phyloP scores from a whole-genome alignment of 1,139 yeast genomes.

The Kodamaea plutei region DNA sequence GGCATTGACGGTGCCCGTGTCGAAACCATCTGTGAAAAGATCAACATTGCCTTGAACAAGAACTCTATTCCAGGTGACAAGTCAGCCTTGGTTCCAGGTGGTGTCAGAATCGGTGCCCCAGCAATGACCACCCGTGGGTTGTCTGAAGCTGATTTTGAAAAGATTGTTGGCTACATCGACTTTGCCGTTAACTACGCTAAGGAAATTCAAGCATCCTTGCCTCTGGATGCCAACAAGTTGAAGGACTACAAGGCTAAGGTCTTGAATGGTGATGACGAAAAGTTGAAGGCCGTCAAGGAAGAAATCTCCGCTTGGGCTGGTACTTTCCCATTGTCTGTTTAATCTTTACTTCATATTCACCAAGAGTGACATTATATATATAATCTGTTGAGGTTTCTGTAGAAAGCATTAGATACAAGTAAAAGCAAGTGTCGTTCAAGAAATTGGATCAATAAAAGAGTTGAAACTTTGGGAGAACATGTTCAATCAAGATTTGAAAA shows the following conservation, averaged over 20 bases:
- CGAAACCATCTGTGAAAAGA: constrained; percentile 90
- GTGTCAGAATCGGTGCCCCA: constrained; percentile 97
- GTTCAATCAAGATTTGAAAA: too few species aligned
- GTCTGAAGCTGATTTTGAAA: constrained; percentile 78
- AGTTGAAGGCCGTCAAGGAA: constrained; percentile 57
- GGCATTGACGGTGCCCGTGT: constrained; percentile 97
- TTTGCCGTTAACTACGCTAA: constrained; percentile 76
- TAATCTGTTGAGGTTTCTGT: too few species aligned
- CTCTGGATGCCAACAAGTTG: constrained; percentile 85
- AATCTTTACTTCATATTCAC: too few species aligned
- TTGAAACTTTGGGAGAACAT: too few species aligned
- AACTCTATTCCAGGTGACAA: constrained; percentile 98
- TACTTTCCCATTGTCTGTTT: constrained; percentile 86
- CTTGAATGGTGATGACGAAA: constrained; percentile 63
- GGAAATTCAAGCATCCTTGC: constrained; percentile 68
- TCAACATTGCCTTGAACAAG: constrained; percentile 94
- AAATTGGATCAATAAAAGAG: background rate
- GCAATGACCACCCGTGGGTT: constrained; percentile 98
- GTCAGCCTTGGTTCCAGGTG: constrained; percentile 97
- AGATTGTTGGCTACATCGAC: constrained; percentile 81
- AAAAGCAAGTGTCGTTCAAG: background rate
- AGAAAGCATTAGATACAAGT: too few species aligned
- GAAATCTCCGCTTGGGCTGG: constrained; percentile 93
- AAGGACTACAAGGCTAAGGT: constrained; percentile 88
- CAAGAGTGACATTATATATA: background rate